Percentiles rank a stretch among this genome's conserved stretches.
phyloP scores from a whole-genome alignment of 1,284 basidiomycete genomes.

The Papiliotrema fonsecae region DNA sequence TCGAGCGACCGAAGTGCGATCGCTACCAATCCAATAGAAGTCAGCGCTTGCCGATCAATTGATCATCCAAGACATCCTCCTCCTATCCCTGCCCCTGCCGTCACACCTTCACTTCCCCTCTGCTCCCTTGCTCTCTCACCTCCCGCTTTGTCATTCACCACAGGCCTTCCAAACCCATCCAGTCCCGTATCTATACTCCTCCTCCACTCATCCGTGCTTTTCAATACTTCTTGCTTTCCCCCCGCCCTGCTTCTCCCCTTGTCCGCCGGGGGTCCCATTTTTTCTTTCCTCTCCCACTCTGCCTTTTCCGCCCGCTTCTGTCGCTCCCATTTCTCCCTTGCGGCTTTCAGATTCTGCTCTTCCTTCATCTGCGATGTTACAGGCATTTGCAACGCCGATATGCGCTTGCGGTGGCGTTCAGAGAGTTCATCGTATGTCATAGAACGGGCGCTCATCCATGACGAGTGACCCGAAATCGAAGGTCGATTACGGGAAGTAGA shows the following conservation, averaged over 20 bases:
- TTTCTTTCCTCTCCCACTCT: conserved; percentile 20
- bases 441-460: conserved; percentile 2
- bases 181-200: conserved; percentile 19
- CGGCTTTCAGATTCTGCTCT: conserved; percentile 27
- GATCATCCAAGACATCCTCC: not conserved
- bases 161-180: not conserved
- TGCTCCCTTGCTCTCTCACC: not conserved
- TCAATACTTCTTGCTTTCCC: conserved; percentile 15
- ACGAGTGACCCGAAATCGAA: conserved; percentile 4
- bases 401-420: conserved; percentile 38
- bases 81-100: not conserved
- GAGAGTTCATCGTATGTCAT: conserved; percentile 46
- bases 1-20: too few species aligned
- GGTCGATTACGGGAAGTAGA: too few species aligned
- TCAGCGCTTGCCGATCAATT: too few species aligned
- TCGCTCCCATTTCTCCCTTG: conserved; percentile 27
- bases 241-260: conserved; percentile 4
- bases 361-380: conserved; percentile 36
- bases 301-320: conserved; percentile 21
- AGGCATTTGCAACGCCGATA: conserved; percentile 41
- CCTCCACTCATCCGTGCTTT: conserved; percentile 34
- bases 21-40: too few species aligned
- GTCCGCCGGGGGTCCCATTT: conserved; percentile 11
- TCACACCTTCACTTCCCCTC: not conserved
- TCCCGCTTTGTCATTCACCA: not conserved